Percentiles rank a stretch among this genome's conserved stretches.
These are phyloP conservation scores for Stachybotrys chlorohalonatus DNA, from an alignment of 2,329 filamentous ascomycete genomes.

Conservation along the genomic window DNA sequence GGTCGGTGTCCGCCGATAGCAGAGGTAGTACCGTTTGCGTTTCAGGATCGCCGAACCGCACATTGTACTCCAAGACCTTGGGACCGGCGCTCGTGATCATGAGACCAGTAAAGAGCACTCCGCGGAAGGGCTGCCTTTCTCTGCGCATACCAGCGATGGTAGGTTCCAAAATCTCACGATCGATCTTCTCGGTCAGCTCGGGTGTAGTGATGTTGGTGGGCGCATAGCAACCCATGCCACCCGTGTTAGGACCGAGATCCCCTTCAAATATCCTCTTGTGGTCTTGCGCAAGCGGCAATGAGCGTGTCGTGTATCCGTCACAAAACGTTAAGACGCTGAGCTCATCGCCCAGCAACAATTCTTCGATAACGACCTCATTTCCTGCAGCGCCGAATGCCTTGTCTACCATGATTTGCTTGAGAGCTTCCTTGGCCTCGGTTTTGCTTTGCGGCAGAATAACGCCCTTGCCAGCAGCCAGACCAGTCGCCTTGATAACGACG, in stretches of 20 bases:
- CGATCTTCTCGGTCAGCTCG: conserved; percentile 67
- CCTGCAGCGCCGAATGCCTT: conserved; percentile 81
- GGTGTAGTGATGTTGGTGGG: conserved; percentile 73
- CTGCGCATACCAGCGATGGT: conserved; percentile 81
- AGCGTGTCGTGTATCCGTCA: conserved; percentile 77
- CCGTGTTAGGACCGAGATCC: conserved; percentile 86
- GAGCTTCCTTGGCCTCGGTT: conserved; percentile 70
- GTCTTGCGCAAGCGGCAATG: conserved; percentile 85
- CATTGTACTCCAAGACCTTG: conserved; percentile 86
- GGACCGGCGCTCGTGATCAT: conserved; percentile 82
- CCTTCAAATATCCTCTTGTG: conserved; percentile 93
- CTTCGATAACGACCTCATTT: conserved; percentile 89
- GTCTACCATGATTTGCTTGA: conserved; percentile 85
- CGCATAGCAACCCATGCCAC: conserved; percentile 96
- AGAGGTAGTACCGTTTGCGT: conserved; percentile 79
- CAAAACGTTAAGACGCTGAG: conserved; percentile 85
- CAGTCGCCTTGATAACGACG: conserved; percentile 89
- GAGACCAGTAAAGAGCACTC: conserved; percentile 79
- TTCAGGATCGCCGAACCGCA: conserved; percentile 86
- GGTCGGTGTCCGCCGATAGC: conserved; percentile 67
- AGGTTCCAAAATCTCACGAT: conserved; percentile 76
- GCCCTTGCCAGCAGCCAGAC: conserved; percentile 88
- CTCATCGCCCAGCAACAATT: conserved; percentile 86
- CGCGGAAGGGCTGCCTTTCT: conserved; percentile 65
- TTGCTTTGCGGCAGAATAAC: conserved; percentile 80